These are phyloP conservation scores for Phascolomyces articulosus DNA, from an alignment of 371 early-diverging fungal species.

Conservation along the genomic window DNA sequence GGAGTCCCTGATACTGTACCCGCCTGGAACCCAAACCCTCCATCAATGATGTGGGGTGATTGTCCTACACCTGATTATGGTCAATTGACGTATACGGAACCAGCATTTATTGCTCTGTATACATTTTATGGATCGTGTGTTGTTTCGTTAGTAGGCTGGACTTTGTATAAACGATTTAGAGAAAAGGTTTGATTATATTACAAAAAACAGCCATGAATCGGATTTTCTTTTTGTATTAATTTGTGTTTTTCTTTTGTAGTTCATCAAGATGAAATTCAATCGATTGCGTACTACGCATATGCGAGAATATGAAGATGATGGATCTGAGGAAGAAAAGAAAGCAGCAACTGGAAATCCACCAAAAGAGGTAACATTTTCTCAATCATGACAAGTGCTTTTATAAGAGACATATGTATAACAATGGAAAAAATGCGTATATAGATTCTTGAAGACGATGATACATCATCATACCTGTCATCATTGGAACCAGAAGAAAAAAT, in stretches of 20 bases:
- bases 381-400: too few species aligned
- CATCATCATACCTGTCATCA: slow-evolving; percentile 4
- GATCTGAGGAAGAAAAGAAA: slow-evolving; percentile 14
- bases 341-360: slow-evolving; percentile 7
- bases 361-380: slow-evolving; percentile 8
- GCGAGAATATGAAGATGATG: slow-evolving; percentile 5
- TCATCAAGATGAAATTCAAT: not conserved
- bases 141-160: slow-evolving; percentile 53
- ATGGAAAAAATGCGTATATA: too few species aligned
- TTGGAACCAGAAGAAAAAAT: slow-evolving; percentile 34
- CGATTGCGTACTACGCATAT: not conserved
- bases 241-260: not conserved
- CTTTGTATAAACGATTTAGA: slow-evolving; percentile 56
- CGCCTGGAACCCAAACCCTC: slow-evolving; percentile 37
- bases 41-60: slow-evolving; percentile 48
- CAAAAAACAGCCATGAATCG: too few species aligned
- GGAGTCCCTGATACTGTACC: slow-evolving; percentile 31
- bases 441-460: not conserved
- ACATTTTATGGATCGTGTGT: slow-evolving; percentile 66
- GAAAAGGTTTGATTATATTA: slow-evolving; percentile 28
- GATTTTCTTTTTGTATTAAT: not conserved
- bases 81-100: slow-evolving; percentile 41
- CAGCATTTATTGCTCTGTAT: slow-evolving; percentile 50
- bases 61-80: slow-evolving; percentile 56
- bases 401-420: too few species aligned